Conservation (phyloP, 2,329 filamentous ascomycete species). For the Xylaria digitata region DNA sequence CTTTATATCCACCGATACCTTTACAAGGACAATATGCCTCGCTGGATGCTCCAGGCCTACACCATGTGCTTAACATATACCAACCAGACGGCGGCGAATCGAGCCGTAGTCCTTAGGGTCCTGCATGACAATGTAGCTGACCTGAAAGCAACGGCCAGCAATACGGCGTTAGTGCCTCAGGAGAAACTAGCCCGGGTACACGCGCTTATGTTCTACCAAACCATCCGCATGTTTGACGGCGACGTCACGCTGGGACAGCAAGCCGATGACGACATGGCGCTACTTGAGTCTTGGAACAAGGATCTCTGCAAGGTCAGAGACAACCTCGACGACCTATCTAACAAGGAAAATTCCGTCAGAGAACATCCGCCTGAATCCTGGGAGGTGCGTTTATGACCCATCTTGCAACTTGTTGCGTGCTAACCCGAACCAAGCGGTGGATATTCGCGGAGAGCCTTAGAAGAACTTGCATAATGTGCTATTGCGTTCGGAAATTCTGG, state of each 20-base stretch:
- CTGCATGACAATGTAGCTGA: constrained; percentile 54
- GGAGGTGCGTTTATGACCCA: constrained; percentile 50
- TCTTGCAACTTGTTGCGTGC: background rate
- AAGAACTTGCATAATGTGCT: constrained; percentile 53
- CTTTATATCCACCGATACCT: constrained; percentile 59
- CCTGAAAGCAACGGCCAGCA: constrained; percentile 52
- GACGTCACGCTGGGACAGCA: constrained; percentile 55
- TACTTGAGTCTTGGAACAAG: constrained; percentile 53
- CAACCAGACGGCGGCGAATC: constrained; percentile 53
- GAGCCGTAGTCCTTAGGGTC: constrained; percentile 54
- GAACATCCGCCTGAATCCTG: constrained; percentile 55
- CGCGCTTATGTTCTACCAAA: constrained; percentile 56
- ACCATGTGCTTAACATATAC: constrained; percentile 55
- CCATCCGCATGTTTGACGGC: constrained; percentile 58
- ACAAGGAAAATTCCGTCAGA: constrained; percentile 43
- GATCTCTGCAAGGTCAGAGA: constrained; percentile 51
- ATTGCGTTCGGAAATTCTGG: constrained; percentile 51
- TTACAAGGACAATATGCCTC: constrained; percentile 55
- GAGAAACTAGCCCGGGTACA: constrained; percentile 59
- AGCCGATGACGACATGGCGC: constrained; percentile 54
- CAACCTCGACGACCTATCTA: constrained; percentile 51
- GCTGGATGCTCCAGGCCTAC: constrained; percentile 55
- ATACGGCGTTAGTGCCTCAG: constrained; percentile 42
- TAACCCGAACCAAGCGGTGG: constrained; percentile 50
- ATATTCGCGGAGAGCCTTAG: constrained; percentile 57